These are phyloP conservation scores for Sporothrix schenckii DNA, from an alignment of 2,329 filamentous ascomycete species.

Conservation along the genomic window DNA sequence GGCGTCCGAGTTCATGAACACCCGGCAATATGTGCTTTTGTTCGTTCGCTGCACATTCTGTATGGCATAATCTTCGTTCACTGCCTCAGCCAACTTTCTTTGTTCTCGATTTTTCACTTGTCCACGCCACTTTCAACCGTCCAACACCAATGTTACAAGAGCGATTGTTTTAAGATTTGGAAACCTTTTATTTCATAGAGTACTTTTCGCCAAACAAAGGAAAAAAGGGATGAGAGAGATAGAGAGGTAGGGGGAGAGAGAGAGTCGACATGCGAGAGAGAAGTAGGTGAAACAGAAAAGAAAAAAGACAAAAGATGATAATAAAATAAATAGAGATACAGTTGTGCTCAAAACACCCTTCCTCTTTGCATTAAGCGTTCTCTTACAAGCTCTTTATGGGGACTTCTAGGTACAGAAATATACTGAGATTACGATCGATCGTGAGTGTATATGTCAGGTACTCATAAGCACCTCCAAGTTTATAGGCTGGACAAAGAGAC, in stretches of 20 bases:
- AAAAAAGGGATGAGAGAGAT: background rate
- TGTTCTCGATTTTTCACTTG: slow-evolving; percentile 4
- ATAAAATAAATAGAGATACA: slow-evolving; percentile 24
- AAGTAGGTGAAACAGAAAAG: background rate
- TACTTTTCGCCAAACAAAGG: slow-evolving; percentile 26
- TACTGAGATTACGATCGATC: no score
- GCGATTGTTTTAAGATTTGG: background rate
- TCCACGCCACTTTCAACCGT: background rate
- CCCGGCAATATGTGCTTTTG: background rate
- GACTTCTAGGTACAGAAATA: no score
- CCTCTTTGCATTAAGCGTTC: no score
- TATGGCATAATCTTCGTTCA: background rate
- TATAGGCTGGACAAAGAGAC: no score
- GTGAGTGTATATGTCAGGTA: no score
- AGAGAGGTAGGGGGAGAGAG: background rate
- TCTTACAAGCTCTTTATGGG: no score
- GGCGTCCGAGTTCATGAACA: background rate
- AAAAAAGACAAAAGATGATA: background rate
- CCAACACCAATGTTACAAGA: background rate
- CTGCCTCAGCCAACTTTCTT: background rate
- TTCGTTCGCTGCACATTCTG: background rate
- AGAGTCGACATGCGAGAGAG: background rate
- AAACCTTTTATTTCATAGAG: slow-evolving; percentile 24
- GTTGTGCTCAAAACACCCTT: no score
- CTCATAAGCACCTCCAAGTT: no score